Evolutionary conservation across 108 stramenopile species (phyloP).

Genomic region (Pseudonitzschia pungens): DNA sequence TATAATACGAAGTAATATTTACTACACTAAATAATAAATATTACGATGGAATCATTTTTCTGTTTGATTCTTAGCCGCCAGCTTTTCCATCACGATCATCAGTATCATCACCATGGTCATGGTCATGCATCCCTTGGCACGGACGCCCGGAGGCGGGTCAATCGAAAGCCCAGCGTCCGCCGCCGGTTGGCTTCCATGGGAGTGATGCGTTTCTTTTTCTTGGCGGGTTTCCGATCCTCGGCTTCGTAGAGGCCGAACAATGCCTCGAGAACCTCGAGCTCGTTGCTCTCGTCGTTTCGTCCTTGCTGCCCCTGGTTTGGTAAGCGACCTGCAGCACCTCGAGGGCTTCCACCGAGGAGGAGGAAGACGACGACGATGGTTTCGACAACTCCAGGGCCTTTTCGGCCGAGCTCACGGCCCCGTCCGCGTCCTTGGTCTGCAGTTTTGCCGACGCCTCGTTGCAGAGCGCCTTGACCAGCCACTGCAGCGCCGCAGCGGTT

Average conservation of each 20-base stretch:
- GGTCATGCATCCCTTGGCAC: neutral
- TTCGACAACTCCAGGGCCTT: conserved; percentile 44
- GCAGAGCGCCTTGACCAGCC: conserved; percentile 2
- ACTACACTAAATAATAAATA: no score
- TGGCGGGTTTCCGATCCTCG: neutral
- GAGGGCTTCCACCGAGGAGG: conserved; percentile 31
- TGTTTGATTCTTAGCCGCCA: no score
- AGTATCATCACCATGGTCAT: no score
- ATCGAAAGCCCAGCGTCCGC: conserved; percentile 24
- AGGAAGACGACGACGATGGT: no score
- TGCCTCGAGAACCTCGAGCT: conserved; percentile 35
- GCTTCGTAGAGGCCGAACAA: conserved; percentile 21
- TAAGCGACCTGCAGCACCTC: conserved; percentile 51
- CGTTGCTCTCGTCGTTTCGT: conserved; percentile 26
- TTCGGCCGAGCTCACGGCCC: conserved; percentile 44
- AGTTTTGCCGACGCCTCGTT: conserved; percentile 5
- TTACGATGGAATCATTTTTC: no score
- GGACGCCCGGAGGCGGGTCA: conserved; percentile 9
- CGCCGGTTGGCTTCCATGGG: conserved; percentile 21
- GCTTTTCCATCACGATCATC: no score
- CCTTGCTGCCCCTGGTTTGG: conserved; percentile 11
- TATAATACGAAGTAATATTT: no score
- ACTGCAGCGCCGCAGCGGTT: neutral
- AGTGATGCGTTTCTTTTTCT: neutral
- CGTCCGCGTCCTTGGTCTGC: conserved; percentile 32